Evolutionary conservation across 257 asterid species (phyloP).

Genomic region (Forsythia suspensa): DNA sequence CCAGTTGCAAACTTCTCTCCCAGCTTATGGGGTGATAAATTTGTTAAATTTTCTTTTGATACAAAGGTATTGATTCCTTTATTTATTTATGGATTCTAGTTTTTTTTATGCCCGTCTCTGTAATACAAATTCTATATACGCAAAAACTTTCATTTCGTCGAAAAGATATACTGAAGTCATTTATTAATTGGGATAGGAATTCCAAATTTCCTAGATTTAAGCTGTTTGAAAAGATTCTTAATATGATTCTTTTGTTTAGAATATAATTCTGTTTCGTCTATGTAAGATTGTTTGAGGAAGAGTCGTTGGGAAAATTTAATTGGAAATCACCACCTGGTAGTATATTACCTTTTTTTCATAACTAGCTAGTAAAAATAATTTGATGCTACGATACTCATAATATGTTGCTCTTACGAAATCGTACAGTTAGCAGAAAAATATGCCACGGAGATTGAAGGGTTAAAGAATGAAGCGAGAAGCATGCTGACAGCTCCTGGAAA

Average conservation of each 20-base stretch:
- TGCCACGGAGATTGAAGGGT: not conserved
- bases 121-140: not conserved
- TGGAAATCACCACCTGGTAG: too few species aligned
- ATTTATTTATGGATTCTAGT: too few species aligned
- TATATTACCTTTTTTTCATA: too few species aligned
- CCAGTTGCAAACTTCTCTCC: not conserved
- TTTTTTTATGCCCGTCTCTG: too few species aligned
- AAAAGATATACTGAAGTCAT: too few species aligned
- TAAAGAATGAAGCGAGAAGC: not conserved
- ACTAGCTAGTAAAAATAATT: not conserved
- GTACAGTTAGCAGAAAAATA: not conserved
- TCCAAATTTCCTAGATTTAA: not conserved
- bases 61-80: not conserved
- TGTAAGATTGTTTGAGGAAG: too few species aligned
- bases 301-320: too few species aligned
- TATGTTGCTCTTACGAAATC: too few species aligned
- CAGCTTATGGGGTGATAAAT: not conserved
- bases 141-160: not conserved
- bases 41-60: not conserved
- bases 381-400: not conserved
- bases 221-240: not conserved
- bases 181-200: not conserved
- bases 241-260: too few species aligned
- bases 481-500: not conserved
- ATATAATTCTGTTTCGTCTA: too few species aligned